Evolutionary conservation across 176 grass and related monocot species (phyloP), one percentile per base, ranked within the genome.

Genomic region (Juncus inflexus): DNA sequence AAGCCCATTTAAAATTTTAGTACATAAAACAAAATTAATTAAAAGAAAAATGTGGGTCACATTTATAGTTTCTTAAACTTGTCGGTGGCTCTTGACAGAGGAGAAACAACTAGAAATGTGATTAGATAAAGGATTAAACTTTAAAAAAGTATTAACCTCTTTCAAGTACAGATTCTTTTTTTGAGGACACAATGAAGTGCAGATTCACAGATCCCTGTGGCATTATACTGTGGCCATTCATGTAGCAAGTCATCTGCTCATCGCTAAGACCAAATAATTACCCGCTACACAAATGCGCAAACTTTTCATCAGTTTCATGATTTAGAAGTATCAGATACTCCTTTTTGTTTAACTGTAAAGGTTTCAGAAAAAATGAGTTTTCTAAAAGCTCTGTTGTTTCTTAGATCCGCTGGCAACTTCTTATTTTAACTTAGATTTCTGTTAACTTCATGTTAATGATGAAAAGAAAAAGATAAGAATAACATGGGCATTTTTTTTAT

Each of bases 1-100:
- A 9, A 47, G 4, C 43, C 43, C 43, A 47, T 47, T 9, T 47
- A 56, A 70, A 69, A 15, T 14, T 55, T 55, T 70, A 40, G 52
- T 16, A 70, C 53, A 58, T 5, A 12, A 70, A 19, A 4, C 19
- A 28, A 41, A 70, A 42, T 15, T 38, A 70, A 4, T 58, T 55
- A 35, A 70, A 70, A 41, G 52, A 6, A 66, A 67, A 47, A 47
- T 47, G 43, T 5, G 43, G 43, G 43, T 47, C 43, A 47, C 43
- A 57, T 70, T 39, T 70, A 55, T 38, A 15, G 40, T 57, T 50
- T 7, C 36, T 52, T 52, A 69, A 45, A 70, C n/a, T 9, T 70
- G 66, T 70, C 66, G 66, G 66, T 70, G 6, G 66, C 56, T 70
- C 52, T 55, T 56, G n/a, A 28, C 52, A 58, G 37, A 42, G 52